Percentiles rank a stretch among this genome's conserved stretches.
Evolutionary conservation across 345 rosid species (phyloP).

Genomic region (Brassica napus): DNA sequence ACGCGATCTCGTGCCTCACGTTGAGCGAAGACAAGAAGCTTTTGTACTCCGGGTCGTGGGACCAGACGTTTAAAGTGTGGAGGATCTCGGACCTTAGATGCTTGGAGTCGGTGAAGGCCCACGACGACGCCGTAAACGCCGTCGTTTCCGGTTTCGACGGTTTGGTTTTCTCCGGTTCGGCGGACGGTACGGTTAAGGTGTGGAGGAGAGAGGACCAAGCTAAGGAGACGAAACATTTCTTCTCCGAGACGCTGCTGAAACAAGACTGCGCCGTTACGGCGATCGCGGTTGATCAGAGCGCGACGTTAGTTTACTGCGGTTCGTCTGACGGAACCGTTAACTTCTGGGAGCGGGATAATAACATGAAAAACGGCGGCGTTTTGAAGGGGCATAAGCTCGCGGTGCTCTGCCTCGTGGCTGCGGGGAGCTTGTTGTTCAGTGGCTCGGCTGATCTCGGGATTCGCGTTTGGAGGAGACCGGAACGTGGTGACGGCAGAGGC

Average conservation of each 20-base stretch:
- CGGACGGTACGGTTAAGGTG: slow-evolving; percentile 79
- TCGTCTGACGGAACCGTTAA: slow-evolving; percentile 88
- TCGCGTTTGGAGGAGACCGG: slow-evolving; percentile 74
- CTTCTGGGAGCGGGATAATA: slow-evolving; percentile 66
- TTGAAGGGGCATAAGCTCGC: slow-evolving; percentile 80
- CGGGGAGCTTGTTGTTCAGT: slow-evolving; percentile 69
- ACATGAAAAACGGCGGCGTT: slow-evolving; percentile 62
- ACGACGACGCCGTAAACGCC: slow-evolving; percentile 81
- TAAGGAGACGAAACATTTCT: slow-evolving; percentile 83
- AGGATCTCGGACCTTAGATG: slow-evolving; percentile 66
- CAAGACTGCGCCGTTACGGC: slow-evolving; percentile 88
- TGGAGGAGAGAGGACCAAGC: slow-evolving; percentile 92
- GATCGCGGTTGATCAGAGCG: slow-evolving; percentile 53
- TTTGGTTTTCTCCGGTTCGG: slow-evolving; percentile 82
- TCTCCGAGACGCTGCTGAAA: slow-evolving; percentile 72
- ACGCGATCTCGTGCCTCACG: slow-evolving; percentile 79
- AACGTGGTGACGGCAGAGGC: not conserved
- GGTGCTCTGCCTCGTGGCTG: slow-evolving; percentile 67
- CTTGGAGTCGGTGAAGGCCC: slow-evolving; percentile 71
- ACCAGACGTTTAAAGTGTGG: slow-evolving; percentile 89
- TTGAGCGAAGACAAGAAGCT: slow-evolving; percentile 61
- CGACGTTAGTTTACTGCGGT: slow-evolving; percentile 68
- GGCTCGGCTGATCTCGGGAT: slow-evolving; percentile 89
- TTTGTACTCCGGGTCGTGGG: slow-evolving; percentile 87
- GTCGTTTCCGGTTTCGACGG: slow-evolving; percentile 74